A percentile compares a stretch with the other conserved stretches of the same genome.
Conservation (phyloP, 352 stramenopile species). For the Pythium aristosporum region DNA sequence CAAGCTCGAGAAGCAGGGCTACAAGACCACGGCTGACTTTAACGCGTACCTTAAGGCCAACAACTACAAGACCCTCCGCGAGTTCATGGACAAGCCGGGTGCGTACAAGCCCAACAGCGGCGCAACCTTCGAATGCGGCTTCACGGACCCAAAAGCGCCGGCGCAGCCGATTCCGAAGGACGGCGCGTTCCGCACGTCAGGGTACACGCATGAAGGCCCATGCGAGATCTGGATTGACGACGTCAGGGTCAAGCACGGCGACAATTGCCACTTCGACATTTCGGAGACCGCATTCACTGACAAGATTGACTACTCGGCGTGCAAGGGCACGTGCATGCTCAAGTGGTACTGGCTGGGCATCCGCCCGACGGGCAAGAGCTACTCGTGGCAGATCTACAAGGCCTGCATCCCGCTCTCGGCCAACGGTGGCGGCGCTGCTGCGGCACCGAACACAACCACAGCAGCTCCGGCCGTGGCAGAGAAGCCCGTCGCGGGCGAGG, state of each 20-base stretch:
- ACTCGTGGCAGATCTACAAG: constrained; percentile 68
- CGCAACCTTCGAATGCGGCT: constrained; percentile 23
- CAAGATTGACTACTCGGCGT: constrained; percentile 26
- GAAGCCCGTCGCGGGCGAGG: constrained; percentile 4
- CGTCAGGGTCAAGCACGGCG: constrained; percentile 20
- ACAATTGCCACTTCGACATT: constrained; percentile 30
- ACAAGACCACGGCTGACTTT: constrained; percentile 42
- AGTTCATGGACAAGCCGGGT: constrained; percentile 39
- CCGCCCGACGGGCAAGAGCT: constrained; percentile 31
- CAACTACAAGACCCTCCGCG: constrained; percentile 39
- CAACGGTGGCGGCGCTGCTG: background rate
- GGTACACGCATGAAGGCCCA: constrained; percentile 35
- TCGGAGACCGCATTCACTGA: constrained; percentile 30
- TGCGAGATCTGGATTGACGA: constrained; percentile 29
- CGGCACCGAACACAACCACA: background rate
- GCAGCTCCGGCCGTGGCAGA: background rate
- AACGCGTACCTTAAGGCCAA: constrained; percentile 37
- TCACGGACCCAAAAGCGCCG: constrained; percentile 25
- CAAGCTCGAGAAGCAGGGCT: constrained; percentile 50
- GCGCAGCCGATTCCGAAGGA: constrained; percentile 23
- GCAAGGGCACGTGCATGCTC: constrained; percentile 29
- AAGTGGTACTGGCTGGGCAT: constrained; percentile 32
- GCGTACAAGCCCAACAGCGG: constrained; percentile 41
- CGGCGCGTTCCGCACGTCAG: constrained; percentile 22
- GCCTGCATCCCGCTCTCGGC: constrained; percentile 32